Evolutionary conservation across 2,329 filamentous ascomycete genomes (phyloP).

Genomic region (Botrytis medusae): DNA sequence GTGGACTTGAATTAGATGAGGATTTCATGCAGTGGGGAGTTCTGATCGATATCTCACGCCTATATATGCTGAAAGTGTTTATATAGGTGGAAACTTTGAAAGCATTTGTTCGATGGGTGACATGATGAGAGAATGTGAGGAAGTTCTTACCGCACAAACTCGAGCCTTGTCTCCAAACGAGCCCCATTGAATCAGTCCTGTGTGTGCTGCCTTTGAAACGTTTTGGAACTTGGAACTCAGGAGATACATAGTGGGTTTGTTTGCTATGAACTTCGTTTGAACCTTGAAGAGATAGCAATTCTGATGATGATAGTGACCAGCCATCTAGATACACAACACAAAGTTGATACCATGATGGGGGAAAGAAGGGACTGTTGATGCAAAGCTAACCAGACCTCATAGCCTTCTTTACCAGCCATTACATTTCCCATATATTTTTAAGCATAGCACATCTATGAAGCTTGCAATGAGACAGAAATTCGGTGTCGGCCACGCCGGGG

Average conservation of each 20-base stretch:
- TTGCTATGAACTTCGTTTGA: background rate
- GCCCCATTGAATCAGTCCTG: background rate
- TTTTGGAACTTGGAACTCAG: background rate
- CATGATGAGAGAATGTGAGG: background rate
- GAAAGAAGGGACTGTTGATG: background rate
- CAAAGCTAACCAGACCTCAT: background rate
- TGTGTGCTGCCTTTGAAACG: background rate
- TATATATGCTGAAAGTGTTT: background rate
- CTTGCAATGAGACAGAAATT: background rate
- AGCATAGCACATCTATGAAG: background rate
- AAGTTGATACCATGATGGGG: background rate
- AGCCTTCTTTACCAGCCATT: background rate
- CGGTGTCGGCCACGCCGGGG: too few relatives aligned
- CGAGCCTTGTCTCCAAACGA: background rate
- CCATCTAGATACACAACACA: background rate
- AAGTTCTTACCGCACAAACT: background rate
- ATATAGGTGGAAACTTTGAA: background rate
- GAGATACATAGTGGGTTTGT: background rate
- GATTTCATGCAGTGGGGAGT: background rate
- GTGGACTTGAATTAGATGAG: background rate
- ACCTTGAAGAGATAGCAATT: background rate
- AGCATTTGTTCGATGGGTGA: background rate
- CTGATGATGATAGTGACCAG: background rate
- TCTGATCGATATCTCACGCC: background rate
- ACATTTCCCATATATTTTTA: background rate